Percentiles rank a stretch among this genome's conserved stretches.
phyloP scores from a whole-genome alignment of 768 basidiomycete genomes.

The Mycena vulgaris region DNA sequence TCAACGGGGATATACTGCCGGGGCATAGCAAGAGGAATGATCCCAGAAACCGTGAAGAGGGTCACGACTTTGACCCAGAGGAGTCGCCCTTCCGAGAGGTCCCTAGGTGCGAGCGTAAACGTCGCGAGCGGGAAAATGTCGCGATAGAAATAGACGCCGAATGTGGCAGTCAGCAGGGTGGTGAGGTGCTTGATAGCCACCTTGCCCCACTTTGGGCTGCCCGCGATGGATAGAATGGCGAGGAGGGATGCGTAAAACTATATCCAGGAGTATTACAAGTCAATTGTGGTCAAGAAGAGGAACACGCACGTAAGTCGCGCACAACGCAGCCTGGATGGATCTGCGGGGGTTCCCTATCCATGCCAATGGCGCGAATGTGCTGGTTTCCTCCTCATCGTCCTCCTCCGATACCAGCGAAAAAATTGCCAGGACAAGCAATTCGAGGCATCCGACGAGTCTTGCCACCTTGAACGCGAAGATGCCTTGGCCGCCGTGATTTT shows the following conservation, averaged over 20 bases:
- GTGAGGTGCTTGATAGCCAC: slow-evolving; percentile 43
- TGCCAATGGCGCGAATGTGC: background rate
- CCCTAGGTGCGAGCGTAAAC: slow-evolving; percentile 57
- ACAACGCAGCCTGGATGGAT: slow-evolving; percentile 9
- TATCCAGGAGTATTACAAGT: background rate
- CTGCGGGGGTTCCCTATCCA: background rate
- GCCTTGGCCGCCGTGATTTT: slow-evolving; percentile 38
- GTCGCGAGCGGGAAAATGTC: slow-evolving; percentile 74
- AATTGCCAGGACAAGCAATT: slow-evolving; percentile 41
- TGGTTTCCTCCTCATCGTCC: background rate
- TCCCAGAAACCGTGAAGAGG: slow-evolving; percentile 57
- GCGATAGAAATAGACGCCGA: slow-evolving; percentile 66
- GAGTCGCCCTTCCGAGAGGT: slow-evolving; percentile 50
- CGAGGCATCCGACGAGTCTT: slow-evolving; percentile 41
- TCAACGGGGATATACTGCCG: too few species aligned
- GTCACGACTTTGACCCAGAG: slow-evolving; percentile 51
- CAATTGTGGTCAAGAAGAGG: background rate
- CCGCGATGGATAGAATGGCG: slow-evolving; percentile 14
- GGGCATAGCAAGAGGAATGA: slow-evolving; percentile 68
- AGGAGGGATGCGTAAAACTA: slow-evolving; percentile 34
- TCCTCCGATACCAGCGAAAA: slow-evolving; percentile 20
- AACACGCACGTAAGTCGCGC: slow-evolving; percentile 29
- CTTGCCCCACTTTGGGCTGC: slow-evolving; percentile 16
- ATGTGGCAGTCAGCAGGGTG: slow-evolving; percentile 49
- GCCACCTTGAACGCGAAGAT: slow-evolving; percentile 43